Percentiles rank a stretch among this genome's conserved stretches.
These are phyloP conservation scores for Monilinia aucupariae DNA, from an alignment of 2,329 filamentous ascomycete species.

Conservation along the genomic window DNA sequence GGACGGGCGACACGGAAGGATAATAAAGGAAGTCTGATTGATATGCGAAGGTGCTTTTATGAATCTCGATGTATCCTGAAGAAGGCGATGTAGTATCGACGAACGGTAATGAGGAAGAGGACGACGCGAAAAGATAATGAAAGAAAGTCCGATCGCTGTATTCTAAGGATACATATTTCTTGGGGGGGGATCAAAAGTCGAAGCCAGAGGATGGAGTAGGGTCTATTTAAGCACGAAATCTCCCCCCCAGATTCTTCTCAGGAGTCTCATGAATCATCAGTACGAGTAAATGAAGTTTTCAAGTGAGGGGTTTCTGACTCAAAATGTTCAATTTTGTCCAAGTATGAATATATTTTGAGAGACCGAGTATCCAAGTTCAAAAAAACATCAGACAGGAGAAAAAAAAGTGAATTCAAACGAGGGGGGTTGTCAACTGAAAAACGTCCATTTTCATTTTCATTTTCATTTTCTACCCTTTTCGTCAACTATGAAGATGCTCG, in stretches of 20 bases:
- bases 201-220: neutral
- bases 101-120: too few relatives aligned
- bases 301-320: neutral
- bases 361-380: slow-evolving; percentile 2
- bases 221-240: neutral
- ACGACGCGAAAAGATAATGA: too few relatives aligned
- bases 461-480: too few relatives aligned
- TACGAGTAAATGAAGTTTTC: neutral
- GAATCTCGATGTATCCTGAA: neutral
- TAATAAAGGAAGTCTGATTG: neutral
- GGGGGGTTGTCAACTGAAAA: too few relatives aligned
- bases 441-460: too few relatives aligned
- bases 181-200: neutral
- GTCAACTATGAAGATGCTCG: too few relatives aligned
- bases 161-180: too few relatives aligned
- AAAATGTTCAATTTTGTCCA: neutral
- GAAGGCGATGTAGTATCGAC: too few relatives aligned
- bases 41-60: neutral
- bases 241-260: neutral
- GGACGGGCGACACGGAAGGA: neutral
- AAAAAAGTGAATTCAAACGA: too few relatives aligned
- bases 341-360: slow-evolving; percentile 19
- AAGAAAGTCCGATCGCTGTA: too few relatives aligned
- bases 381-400: too few relatives aligned
- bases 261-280: neutral